Evolutionary conservation across 2,329 filamentous ascomycete genomes (phyloP).

Genomic region (Metarhizium robertsii): DNA sequence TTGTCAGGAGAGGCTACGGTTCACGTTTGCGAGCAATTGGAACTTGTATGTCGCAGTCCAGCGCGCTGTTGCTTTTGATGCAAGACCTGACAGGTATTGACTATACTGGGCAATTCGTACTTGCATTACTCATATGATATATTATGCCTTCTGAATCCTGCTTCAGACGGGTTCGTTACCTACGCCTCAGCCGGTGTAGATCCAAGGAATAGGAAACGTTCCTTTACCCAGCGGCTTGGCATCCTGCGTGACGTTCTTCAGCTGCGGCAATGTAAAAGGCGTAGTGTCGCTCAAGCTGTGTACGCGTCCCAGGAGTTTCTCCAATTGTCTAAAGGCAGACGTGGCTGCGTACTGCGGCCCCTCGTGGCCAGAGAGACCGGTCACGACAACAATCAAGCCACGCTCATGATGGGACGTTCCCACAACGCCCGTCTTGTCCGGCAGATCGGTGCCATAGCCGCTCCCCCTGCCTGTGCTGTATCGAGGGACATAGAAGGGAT

Average conservation of each 20-base stretch:
- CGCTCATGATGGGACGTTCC: conserved; percentile 66
- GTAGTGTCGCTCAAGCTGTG: conserved; percentile 36
- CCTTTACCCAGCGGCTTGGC: conserved; percentile 13
- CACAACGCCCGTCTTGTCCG: conserved; percentile 55
- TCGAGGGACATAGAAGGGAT: conserved; percentile 58
- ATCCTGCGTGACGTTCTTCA: conserved; percentile 11
- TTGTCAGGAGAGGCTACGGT: too few relatives aligned
- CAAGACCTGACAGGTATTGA: too few relatives aligned
- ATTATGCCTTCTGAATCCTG: background rate
- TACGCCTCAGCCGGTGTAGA: conserved; percentile 15
- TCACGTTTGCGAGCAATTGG: too few relatives aligned
- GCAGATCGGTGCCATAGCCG: conserved; percentile 30
- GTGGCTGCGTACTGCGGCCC: conserved; percentile 58
- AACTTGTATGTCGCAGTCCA: too few relatives aligned
- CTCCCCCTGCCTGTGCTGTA: conserved; percentile 18
- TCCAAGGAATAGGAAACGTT: conserved; percentile 19
- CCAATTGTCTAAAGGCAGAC: conserved; percentile 61
- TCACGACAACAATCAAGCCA: conserved; percentile 60
- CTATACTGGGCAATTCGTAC: background rate
- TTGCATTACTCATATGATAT: background rate
- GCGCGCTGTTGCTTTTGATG: too few relatives aligned
- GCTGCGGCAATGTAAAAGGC: conserved; percentile 23
- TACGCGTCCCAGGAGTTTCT: conserved; percentile 66
- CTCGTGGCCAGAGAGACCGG: conserved; percentile 60
- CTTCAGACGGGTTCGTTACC: background rate